Base-by-base conservation (phyloP, 2,329 filamentous ascomycete genomes). In the Aspergillus viridinutans region DNA sequence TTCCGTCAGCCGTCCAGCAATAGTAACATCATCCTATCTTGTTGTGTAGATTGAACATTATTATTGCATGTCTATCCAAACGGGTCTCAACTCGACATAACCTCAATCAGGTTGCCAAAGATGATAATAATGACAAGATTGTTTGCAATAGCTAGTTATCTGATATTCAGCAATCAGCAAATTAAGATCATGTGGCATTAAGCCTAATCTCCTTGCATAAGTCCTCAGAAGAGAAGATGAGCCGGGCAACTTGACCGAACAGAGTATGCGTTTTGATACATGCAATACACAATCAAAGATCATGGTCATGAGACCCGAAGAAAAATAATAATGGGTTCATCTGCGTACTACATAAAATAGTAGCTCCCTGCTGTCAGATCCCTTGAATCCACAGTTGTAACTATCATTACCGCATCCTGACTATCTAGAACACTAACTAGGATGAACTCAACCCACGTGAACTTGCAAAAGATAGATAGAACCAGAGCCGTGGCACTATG, bases 301-400 rank as follows among this genome's bases (percentile, higher is more conserved):
- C 58, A 52, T 35, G 62, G 66, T 67, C 66, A 67, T 67, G 66
- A 52, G 65, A 67, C 65, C 61, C 51, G 43, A 43, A 61, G 60
- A 61, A 65, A 65, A 64, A 64, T 38, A 62, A 65, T 64, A 64
- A 64, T 38, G 14, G 32, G 5, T 17, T n/a, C 32, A 38, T 38
- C 32, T 7, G 3, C 5, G 14, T 6, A 35, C 12, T 17, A 38
- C 14, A 29, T 29, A 55, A 40, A 35, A 28, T 47, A 53, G 49
- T 28, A 52, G 48, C 40, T 52, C 61, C 57, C 62, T 55, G 58
- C 61, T 67, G 65, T 68, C 66, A 68, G 65, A 65, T 67, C 55
- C 50, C 26, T 42, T 29, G 50, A 56, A 53, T 35, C 54, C 50
- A 56, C 29, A 4, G 12, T 12, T 17, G 17, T 47, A 52, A 35